These are phyloP conservation scores for Rhizophagus clarus DNA, from an alignment of 192 early-diverging fungal genomes.

Conservation along the genomic window DNA sequence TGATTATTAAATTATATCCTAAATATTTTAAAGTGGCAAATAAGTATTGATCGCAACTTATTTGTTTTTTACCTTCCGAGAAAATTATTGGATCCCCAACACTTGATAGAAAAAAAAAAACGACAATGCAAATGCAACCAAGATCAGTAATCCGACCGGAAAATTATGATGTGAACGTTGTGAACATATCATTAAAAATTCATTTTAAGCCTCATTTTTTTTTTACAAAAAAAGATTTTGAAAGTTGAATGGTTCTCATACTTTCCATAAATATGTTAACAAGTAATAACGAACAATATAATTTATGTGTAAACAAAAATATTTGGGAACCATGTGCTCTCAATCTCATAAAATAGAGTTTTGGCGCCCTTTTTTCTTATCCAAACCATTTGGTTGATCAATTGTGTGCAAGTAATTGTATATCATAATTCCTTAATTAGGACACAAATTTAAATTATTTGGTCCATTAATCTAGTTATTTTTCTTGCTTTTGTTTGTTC, in stretches of 20 bases:
- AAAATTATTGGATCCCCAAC: too few relatives aligned
- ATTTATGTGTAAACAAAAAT: neutral
- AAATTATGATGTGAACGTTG: neutral
- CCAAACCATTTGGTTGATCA: neutral
- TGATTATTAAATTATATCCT: too few relatives aligned
- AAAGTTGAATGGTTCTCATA: neutral
- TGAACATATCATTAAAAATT: neutral
- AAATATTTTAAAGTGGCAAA: too few relatives aligned
- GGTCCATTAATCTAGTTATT: neutral
- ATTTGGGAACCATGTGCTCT: neutral
- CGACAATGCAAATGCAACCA: too few relatives aligned
- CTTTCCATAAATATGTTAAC: neutral
- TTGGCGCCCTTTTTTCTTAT: neutral
- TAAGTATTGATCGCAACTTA: too few relatives aligned
- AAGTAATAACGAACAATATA: neutral
- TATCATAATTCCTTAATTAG: neutral
- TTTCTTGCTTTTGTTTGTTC: too few relatives aligned
- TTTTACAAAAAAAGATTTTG: neutral
- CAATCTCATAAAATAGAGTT: neutral
- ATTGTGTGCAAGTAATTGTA: neutral
- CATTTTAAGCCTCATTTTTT: neutral
- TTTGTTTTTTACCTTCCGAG: too few relatives aligned
- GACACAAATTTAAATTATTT: neutral
- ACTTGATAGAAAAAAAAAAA: too few relatives aligned
- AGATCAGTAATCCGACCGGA: neutral